Evolutionary conservation across 345 rosid species (phyloP).

Genomic region (Murraya paniculata): DNA sequence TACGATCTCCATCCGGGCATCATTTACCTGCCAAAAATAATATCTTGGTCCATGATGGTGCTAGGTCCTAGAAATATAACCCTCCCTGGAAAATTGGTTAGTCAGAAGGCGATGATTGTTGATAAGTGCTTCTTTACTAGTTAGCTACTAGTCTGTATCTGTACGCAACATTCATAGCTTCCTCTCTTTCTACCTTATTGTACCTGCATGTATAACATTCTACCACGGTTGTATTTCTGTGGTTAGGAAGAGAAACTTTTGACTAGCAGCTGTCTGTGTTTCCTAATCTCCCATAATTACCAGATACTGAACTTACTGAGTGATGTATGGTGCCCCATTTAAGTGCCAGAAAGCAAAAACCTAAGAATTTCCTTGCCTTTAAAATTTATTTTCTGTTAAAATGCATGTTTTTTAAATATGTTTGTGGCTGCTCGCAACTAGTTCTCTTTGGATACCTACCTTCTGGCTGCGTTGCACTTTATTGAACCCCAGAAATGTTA

Average conservation of each 20-base stretch:
- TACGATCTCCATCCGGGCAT: neutral
- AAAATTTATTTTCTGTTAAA: neutral
- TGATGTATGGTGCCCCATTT: neutral
- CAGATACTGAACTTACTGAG: neutral
- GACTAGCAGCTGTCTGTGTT: neutral
- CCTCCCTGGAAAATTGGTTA: neutral
- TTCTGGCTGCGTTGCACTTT: neutral
- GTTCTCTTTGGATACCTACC: neutral
- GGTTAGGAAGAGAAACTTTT: neutral
- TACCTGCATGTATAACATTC: neutral
- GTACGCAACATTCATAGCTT: neutral
- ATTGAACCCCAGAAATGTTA: neutral
- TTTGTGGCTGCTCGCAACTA: neutral
- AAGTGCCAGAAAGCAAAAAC: neutral
- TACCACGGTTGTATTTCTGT: neutral
- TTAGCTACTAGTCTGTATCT: neutral
- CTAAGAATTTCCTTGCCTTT: neutral
- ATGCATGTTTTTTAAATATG: neutral
- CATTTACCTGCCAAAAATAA: neutral
- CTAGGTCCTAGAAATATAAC: neutral
- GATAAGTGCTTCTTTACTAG: neutral
- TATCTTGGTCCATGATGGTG: neutral
- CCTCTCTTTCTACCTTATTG: neutral
- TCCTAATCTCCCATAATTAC: neutral
- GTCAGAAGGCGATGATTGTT: neutral